Evolutionary conservation across 2,329 filamentous ascomycete genomes (phyloP), one percentile per base, ranked within the genome.

Genomic region (Pestalotiopsis sp.): DNA sequence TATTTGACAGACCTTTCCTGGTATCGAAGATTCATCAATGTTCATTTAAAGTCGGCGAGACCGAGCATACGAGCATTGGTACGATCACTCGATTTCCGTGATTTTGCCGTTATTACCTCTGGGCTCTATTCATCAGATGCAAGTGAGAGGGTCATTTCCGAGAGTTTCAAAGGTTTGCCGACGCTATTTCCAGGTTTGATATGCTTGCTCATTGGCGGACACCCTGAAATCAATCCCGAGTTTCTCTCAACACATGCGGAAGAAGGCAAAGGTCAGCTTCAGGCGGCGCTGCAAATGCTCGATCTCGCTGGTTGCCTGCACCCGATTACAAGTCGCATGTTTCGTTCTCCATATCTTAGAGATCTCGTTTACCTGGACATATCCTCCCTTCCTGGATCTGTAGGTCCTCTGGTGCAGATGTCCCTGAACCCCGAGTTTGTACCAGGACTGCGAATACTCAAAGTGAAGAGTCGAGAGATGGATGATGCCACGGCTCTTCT

Each of bases 281-380:
- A 73, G 31, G 68, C 68, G 56, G 71, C 75, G 62, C 77, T 81
- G 31, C 72, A 80, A 67, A 71, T 88, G 7, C 76, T 89, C 40
- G 87, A 86, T 71, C 74, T 88, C 27, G 76, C 79, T 1, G 73
- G 78, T 52, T 85, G 83, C 66, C 75, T 78, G 4, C 72, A 78
- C 17, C 80, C 81, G 65, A 74, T 87, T 14, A 80, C 83, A 0
- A 70, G 72, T 14, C 77, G 71, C 14, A 81, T 87, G 68, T 85
- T 86, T 69, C 71, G 66, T 1, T 76, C 77, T 2, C 68, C 74
- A 1, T 77, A 78, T 57, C 78, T 86, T 65, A 75, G 76, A 4
- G 74, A 76, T 13, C 71, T 89, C 41, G 79, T 87, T 5, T 89
- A 86, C 70, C 80, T 89, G 3, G 87, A 89, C 68, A 70, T 88